Evolutionary conservation across 495 filamentous ascomycete species (phyloP), one percentile per base, ranked within the genome.

Genomic region (Penicillium maclennaniae): DNA sequence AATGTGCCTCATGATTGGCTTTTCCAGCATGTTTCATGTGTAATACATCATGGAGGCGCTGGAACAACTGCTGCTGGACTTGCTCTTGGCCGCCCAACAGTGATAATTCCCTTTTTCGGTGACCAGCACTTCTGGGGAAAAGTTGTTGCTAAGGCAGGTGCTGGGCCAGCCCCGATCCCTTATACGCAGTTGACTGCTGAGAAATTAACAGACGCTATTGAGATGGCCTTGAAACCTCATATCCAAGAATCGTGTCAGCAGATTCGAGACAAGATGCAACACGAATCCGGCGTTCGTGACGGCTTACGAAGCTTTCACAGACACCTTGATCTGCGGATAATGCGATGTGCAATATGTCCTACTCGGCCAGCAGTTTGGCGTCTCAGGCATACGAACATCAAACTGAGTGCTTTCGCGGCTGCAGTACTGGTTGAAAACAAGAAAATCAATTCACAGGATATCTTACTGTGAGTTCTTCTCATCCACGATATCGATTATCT

Each of bases 1-100:
- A 87, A 91, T 56, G 79, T 80, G 41, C 88, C 88, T 7, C 88
- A 92, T 55, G 88, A 91, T 60, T 91, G 87, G 87, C 74, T 92
- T 2, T 92, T 92, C 63, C 67, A 83, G 48, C 82, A 77, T 39
- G 87, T 92, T 4, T 83, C 85, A 1, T 79, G 76, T 28, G 88
- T 92, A 3, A 82, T 89, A 9, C 88, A 92, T 55, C 88, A 91
- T 56, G 88, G 88, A 42, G 88, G 88, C 27, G 88, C 88, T 7
- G 88, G 88, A 23, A 92, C 88, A 8, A 89, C 85, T 6, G 88
- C 88, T 9, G 83, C 84, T 3, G 87, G 87, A 9, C 83, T 92
- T 43, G 71, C 80, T 2, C 66, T 74, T 1, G 86, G 85, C 3
- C 80, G 78, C 36, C 87, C 88, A 4, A 90, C 88, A 0, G 75